Conservation (phyloP, 2,329 filamentous ascomycete species). For the Allantophomopsis lycopodina region DNA sequence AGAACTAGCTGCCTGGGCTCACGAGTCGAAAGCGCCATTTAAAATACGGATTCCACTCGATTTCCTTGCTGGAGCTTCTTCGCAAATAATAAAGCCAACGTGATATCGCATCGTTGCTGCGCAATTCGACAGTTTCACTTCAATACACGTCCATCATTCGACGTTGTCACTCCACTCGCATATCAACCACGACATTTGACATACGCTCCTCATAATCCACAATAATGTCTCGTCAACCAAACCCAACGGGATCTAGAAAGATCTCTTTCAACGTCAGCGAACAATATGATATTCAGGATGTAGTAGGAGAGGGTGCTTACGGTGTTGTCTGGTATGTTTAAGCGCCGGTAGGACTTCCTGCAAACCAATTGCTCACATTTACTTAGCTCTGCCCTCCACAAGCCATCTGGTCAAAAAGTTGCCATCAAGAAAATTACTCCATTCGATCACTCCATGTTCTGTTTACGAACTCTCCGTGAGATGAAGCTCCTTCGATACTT, state of each 20-base stretch:
- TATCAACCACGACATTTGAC: too few species aligned
- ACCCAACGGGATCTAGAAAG: constrained; percentile 56
- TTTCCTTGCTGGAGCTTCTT: too few species aligned
- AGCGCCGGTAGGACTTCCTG: neutral
- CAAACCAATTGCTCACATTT: constrained; percentile 2
- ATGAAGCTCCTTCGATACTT: constrained; percentile 99
- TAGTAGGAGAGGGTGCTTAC: constrained; percentile 95
- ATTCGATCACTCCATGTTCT: constrained; percentile 99
- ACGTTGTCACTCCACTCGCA: too few species aligned
- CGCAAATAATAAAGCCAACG: too few species aligned
- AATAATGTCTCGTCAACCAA: constrained; percentile 29
- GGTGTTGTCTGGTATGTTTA: constrained; percentile 84
- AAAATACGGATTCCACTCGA: too few species aligned
- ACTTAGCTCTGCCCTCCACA: constrained; percentile 83
- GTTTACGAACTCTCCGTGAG: constrained; percentile 86
- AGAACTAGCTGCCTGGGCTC: too few species aligned
- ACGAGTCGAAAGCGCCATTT: too few species aligned
- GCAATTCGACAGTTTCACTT: too few species aligned
- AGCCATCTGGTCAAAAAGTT: constrained; percentile 95
- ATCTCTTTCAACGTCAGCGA: constrained; percentile 99
- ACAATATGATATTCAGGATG: constrained; percentile 99
- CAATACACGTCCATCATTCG: too few species aligned
- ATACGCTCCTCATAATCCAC: too few species aligned
- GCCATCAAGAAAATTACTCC: constrained; percentile 99
- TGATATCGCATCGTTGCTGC: too few species aligned